Conservation (phyloP, 1,284 basidiomycete genomes). For the Rhodotorula mucilaginosa region DNA sequence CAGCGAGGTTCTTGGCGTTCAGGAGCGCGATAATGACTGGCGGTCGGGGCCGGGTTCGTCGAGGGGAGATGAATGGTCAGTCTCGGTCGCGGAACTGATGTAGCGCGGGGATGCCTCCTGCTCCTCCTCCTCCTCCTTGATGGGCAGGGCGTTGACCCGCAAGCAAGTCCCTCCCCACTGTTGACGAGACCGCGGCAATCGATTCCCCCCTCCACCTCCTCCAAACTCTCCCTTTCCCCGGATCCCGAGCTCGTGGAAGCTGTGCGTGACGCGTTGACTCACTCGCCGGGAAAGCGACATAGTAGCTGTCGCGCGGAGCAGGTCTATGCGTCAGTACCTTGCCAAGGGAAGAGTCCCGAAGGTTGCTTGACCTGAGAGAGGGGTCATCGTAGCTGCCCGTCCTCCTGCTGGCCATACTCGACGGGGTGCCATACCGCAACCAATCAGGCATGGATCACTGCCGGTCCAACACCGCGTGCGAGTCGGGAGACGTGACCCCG, state of each 20-base stretch:
- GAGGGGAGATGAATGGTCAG: background rate
- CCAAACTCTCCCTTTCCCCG: rapidly evolving
- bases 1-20: constrained; percentile 37
- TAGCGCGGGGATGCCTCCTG: no score
- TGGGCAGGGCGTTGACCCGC: background rate
- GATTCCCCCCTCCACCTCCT: background rate
- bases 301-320: constrained; percentile 57
- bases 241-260: background rate
- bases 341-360: constrained; percentile 3
- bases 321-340: constrained; percentile 11
- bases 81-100: no score
- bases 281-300: constrained; percentile 66
- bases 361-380: background rate
- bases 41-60: background rate
- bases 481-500: no score
- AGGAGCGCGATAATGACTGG: constrained; percentile 36
- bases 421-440: no score
- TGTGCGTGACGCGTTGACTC: constrained; percentile 3
- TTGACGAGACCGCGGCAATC: background rate
- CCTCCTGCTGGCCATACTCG: no score
- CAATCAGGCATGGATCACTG: no score
- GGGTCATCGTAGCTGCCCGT: no score
- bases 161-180: background rate
- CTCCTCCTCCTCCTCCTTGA: background rate
- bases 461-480: no score